Conservation (phyloP, 208 protist genomes). For the Trypanosoma platydactyli region DNA sequence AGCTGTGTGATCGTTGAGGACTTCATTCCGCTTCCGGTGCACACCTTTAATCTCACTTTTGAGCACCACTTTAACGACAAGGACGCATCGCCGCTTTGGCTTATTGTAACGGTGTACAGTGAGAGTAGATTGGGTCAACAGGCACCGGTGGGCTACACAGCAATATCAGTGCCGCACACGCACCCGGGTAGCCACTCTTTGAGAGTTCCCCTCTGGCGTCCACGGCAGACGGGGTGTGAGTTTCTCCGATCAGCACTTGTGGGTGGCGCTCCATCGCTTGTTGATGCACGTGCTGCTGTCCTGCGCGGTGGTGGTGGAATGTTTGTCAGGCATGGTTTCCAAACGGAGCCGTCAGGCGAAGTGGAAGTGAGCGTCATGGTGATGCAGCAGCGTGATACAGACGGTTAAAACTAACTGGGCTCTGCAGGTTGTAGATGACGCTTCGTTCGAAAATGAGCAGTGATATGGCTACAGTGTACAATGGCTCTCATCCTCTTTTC, state of each 20-base stretch:
- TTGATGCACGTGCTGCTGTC: conserved; percentile 47
- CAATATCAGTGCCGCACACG: conserved; percentile 44
- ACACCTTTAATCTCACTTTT: conserved; percentile 77
- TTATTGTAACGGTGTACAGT: conserved; percentile 57
- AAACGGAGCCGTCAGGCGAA: conserved; percentile 43
- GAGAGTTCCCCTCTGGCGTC: conserved; percentile 49
- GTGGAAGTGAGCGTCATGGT: conserved; percentile 56
- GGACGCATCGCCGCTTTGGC: conserved; percentile 42
- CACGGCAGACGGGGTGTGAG: conserved; percentile 59
- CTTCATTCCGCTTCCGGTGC: conserved; percentile 45
- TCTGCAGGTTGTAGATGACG: too few relatives aligned
- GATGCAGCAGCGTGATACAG: conserved; percentile 27
- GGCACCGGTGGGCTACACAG: conserved; percentile 61
- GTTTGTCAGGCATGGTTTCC: conserved; percentile 42
- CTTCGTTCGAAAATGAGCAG: background rate
- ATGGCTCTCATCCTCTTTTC: too few relatives aligned
- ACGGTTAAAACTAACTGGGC: too few relatives aligned
- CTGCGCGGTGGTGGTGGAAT: conserved; percentile 26
- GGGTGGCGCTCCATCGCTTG: conserved; percentile 59
- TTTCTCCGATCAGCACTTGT: conserved; percentile 52
- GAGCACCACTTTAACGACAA: conserved; percentile 41
- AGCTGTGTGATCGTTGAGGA: conserved; percentile 42
- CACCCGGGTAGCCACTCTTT: conserved; percentile 48
- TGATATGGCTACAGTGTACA: background rate
- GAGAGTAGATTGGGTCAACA: conserved; percentile 50